Base-by-base conservation (phyloP, 768 basidiomycete genomes). In the Tylopilus rubrobrunneus region DNA sequence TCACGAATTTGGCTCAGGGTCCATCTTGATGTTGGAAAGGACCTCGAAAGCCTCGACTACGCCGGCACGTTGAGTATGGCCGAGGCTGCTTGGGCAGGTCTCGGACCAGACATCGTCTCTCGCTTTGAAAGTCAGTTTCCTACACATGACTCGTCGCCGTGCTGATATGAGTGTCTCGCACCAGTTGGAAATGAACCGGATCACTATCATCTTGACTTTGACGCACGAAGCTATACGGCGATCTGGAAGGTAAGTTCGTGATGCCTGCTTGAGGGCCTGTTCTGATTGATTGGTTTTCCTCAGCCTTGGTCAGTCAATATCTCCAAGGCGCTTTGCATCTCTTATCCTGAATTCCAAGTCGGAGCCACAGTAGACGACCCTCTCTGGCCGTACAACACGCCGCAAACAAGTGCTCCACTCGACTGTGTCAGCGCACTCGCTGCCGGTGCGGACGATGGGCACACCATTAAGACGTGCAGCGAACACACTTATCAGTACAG, bases 121-220 rank as follows among this genome's bases (percentile, higher is more conserved):
- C 69, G 71, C 34, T 2, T 80, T 37, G 79, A 82, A 68, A 79
- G 79, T 78, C 19, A 50, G 56, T 40, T 5, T 36, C 34, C 2
- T 7, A 11, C 11, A 47, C 25, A 27, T 42, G 5, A 31, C n/a
- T 45, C 19, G n/a, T 42, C 5, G 2, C 9, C n/a, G 5, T 28
- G 34, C 51, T 56, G 39, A 60, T 34, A n/a, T 7, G 34, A 4
- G 21, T 31, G 14, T 31, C 10, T 48, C 15, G 28, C 17, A 42
- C 34, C 21, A 66, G 78, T 81, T 55, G 80, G 80, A 21, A 81
- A 81, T 45, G 80, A 82, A 63, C 79, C 79, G 2, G 80, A 81
- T 60, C 78, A 80, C 33, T 81, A 80, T 37, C 14, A 21, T 54
- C 69, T 70, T 34, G 31, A 56, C 10, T 76, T 75, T 56, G 74